phyloP scores from a whole-genome alignment of 148 eudicot genomes.

The Simmondsia chinensis region DNA sequence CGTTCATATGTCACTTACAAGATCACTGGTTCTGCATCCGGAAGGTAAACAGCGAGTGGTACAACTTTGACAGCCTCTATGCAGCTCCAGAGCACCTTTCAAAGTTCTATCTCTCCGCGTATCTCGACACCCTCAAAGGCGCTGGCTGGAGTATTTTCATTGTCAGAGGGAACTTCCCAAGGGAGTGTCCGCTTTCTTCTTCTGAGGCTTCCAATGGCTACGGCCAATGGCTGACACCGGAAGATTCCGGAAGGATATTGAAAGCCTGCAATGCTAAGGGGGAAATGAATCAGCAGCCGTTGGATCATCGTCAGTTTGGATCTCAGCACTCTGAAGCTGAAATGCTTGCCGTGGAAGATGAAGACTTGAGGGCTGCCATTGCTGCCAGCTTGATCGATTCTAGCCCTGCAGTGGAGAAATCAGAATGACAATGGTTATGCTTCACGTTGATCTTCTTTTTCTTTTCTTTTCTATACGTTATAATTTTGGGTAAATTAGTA shows the following conservation, averaged over 20 bases:
- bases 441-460: background rate
- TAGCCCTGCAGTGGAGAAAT: conserved; percentile 14
- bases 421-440: background rate
- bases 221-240: conserved; percentile 88
- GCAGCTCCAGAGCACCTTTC: conserved; percentile 96
- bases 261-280: conserved; percentile 51
- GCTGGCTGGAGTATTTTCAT: conserved; percentile 95
- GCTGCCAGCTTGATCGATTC: conserved; percentile 94
- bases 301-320: conserved; percentile 22
- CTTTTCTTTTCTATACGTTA: too few relatives aligned
- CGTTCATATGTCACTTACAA: conserved; percentile 82
- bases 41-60: conserved; percentile 97
- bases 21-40: conserved; percentile 97
- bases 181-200: conserved; percentile 69
- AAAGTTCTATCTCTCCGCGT: conserved; percentile 88
- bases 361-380: conserved; percentile 86
- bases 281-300: conserved; percentile 13
- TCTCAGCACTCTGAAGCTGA: conserved; percentile 28
- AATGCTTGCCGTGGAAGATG: conserved; percentile 61
- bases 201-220: conserved; percentile 68
- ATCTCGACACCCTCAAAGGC: conserved; percentile 66
- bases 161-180: conserved; percentile 84
- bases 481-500: too few relatives aligned
- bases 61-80: conserved; percentile 86
- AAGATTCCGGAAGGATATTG: conserved; percentile 70